A percentile compares a stretch with the other conserved stretches of the same genome.
Evolutionary conservation across 352 stramenopile genomes (phyloP).

Genomic region (Phytophthora quininea): DNA sequence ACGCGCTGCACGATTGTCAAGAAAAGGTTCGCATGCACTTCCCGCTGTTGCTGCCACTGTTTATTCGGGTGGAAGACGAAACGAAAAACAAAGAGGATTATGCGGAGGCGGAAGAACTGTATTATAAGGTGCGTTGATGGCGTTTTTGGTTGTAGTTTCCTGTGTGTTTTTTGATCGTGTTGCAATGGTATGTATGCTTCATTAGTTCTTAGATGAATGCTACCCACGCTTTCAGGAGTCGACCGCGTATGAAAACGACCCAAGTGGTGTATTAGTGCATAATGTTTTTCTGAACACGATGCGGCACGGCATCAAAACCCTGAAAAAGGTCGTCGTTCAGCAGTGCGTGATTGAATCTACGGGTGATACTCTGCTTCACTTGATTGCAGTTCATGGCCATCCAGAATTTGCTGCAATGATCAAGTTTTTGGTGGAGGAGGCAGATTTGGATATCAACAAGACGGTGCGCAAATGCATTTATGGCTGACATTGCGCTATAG

Average conservation of each 20-base stretch:
- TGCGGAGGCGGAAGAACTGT: constrained; percentile 46
- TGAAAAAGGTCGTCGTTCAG: constrained; percentile 45
- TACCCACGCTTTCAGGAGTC: constrained; percentile 39
- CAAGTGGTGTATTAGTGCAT: constrained; percentile 45
- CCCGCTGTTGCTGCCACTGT: constrained; percentile 39
- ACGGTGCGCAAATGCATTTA: constrained; percentile 24
- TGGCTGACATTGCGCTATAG: not conserved
- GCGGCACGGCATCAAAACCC: constrained; percentile 32
- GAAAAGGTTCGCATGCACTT: constrained; percentile 48
- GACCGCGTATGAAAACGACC: constrained; percentile 42
- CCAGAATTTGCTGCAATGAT: constrained; percentile 40
- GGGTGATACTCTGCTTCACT: constrained; percentile 53
- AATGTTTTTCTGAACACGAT: constrained; percentile 50
- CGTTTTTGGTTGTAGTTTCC: not conserved
- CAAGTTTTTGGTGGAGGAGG: constrained; percentile 43
- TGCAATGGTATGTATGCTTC: not conserved
- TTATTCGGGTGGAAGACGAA: constrained; percentile 46
- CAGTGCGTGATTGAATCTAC: constrained; percentile 56
- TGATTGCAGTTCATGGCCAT: constrained; percentile 45
- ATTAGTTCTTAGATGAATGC: constrained; percentile 42
- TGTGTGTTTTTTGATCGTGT: no score
- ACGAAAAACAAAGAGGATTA: constrained; percentile 40
- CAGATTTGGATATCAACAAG: constrained; percentile 46
- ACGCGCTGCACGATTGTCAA: constrained; percentile 41
- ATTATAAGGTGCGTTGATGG: constrained; percentile 33